These are phyloP conservation scores for Teratosphaeria gauchensis DNA, from an alignment of 2,329 filamentous ascomycete species.

Conservation along the genomic window DNA sequence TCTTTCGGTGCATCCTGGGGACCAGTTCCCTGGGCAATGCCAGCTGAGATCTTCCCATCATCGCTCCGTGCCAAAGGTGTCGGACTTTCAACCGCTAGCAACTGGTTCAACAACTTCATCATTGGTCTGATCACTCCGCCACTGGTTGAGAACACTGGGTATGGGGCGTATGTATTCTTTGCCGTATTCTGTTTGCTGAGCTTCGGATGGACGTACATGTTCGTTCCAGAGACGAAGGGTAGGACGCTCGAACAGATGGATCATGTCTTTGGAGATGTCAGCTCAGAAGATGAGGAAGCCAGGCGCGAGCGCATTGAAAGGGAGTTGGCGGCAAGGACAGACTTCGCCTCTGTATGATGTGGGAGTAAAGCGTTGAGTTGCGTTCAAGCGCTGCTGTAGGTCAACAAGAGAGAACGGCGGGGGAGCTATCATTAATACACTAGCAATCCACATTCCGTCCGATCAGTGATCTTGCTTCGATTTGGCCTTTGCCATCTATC, in stretches of 20 bases:
- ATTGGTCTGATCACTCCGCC: slow-evolving; percentile 31
- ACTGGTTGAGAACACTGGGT: slow-evolving; percentile 41
- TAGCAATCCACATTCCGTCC: no score
- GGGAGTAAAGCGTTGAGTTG: neutral
- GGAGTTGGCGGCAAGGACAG: neutral
- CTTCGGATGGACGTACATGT: slow-evolving; percentile 43
- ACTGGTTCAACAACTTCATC: slow-evolving; percentile 55
- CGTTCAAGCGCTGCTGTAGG: neutral
- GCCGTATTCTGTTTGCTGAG: slow-evolving; percentile 44
- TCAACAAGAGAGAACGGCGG: no score
- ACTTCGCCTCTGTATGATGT: neutral
- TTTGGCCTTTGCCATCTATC: no score
- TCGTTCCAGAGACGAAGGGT: slow-evolving; percentile 50
- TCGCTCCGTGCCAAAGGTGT: slow-evolving; percentile 55
- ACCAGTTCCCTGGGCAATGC: slow-evolving; percentile 23
- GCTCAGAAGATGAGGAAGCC: slow-evolving; percentile 15
- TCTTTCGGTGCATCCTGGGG: slow-evolving; percentile 42
- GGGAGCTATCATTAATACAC: no score
- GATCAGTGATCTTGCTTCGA: no score
- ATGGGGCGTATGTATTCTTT: slow-evolving; percentile 53
- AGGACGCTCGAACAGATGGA: slow-evolving; percentile 22
- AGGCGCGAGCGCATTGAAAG: slow-evolving; percentile 17
- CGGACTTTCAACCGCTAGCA: slow-evolving; percentile 28
- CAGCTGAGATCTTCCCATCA: slow-evolving; percentile 54
- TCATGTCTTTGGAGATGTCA: slow-evolving; percentile 18